Percentiles rank a stretch among this genome's conserved stretches.
These are phyloP conservation scores for Plantago coronopus DNA, from an alignment of 305 asterid genomes.

Conservation along the genomic window DNA sequence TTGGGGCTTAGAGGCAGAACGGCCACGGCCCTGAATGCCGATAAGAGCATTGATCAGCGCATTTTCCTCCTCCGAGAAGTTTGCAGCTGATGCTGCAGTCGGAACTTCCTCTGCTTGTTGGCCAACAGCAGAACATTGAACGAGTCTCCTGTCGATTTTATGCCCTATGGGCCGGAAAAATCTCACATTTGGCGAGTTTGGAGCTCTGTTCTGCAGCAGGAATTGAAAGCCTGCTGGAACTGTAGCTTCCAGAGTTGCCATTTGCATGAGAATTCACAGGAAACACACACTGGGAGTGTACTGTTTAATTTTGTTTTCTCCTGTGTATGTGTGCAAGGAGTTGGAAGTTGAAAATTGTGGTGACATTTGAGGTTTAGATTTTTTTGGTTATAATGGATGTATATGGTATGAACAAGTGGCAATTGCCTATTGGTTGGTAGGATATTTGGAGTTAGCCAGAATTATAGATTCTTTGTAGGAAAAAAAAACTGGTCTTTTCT, in stretches of 20 bases:
- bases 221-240: conserved; percentile 27
- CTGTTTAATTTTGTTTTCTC: not conserved
- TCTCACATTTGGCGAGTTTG: conserved; percentile 6
- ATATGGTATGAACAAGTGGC: not conserved
- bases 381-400: not conserved
- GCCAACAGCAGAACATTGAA: conserved; percentile 36
- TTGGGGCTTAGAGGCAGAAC: conserved; percentile 64
- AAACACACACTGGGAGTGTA: conserved; percentile 13
- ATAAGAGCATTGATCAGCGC: conserved; percentile 65
- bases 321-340: not conserved
- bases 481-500: no score
- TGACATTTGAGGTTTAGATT: not conserved
- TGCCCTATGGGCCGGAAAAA: conserved; percentile 4
- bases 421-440: not conserved
- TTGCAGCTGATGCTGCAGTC: conserved; percentile 17
- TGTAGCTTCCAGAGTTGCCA: conserved; percentile 34
- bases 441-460: not conserved
- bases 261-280: conserved; percentile 13
- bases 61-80: conserved; percentile 53
- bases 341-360: not conserved
- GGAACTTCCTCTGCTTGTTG: conserved; percentile 33
- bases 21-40: conserved; percentile 92
- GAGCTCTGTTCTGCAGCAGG: conserved; percentile 21
- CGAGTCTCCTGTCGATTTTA: conserved; percentile 20
- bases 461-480: not conserved